These are phyloP conservation scores for Chrysopogon serrulatus DNA, from an alignment of 176 grass and related monocot genomes.

Conservation along the genomic window DNA sequence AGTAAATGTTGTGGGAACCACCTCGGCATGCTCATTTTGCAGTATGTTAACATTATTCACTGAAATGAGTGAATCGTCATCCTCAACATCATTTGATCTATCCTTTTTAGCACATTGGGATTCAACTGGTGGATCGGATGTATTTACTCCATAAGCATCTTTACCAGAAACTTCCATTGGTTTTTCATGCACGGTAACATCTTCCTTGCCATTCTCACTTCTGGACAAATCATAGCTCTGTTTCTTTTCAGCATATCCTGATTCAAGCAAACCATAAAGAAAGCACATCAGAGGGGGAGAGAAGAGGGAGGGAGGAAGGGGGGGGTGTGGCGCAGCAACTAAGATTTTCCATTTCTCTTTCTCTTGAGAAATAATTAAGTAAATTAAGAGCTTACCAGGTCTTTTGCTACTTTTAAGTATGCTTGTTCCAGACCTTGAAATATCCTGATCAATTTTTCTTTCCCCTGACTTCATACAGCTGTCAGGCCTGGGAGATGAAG, in stretches of 20 bases:
- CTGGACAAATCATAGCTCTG: constrained; percentile 16
- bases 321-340: no score
- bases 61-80: constrained; percentile 10
- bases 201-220: constrained; percentile 23
- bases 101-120: constrained; percentile 26
- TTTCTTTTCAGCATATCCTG: constrained; percentile 48
- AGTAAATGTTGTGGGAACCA: constrained; percentile 3
- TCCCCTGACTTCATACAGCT: constrained; percentile 40
- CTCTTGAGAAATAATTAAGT: not conserved
- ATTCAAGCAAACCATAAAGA: constrained; percentile 11
- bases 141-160: constrained; percentile 2
- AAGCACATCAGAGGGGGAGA: constrained; percentile 16
- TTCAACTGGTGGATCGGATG: constrained; percentile 18
- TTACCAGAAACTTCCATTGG: constrained; percentile 27
- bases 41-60: constrained; percentile 19
- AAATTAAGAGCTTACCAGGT: constrained; percentile 34
- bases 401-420: constrained; percentile 60
- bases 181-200: constrained; percentile 1
- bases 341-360: constrained; percentile 19
- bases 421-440: constrained; percentile 35
- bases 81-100: constrained; percentile 27
- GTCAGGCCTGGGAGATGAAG: constrained; percentile 41
- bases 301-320: not conserved
- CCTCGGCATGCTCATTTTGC: constrained; percentile 10
- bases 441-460: constrained; percentile 35